Percentiles rank a stretch among this genome's conserved stretches.
phyloP scores from a whole-genome alignment of 139 green algal species.

The Closterium sp. region DNA sequence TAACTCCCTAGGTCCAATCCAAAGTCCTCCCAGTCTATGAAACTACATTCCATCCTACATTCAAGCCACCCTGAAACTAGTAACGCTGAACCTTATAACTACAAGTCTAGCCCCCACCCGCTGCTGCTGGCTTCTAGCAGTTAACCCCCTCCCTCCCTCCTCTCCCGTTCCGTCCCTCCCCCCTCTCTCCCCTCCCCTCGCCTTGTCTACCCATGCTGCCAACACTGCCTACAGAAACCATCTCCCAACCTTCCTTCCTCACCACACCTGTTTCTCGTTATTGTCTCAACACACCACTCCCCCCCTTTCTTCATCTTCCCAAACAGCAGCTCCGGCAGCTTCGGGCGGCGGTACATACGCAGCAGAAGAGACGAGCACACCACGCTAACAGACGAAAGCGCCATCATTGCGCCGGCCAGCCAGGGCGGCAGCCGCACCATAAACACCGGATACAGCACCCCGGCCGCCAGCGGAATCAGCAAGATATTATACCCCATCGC shows the following conservation, averaged over 20 bases:
- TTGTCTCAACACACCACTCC: too few relatives aligned
- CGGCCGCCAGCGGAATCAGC: slow-evolving; percentile 80
- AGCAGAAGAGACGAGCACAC: slow-evolving; percentile 81
- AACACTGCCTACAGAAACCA: background rate
- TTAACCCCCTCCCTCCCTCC: too few relatives aligned
- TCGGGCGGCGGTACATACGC: slow-evolving; percentile 68
- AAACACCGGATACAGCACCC: slow-evolving; percentile 71
- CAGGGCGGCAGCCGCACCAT: slow-evolving; percentile 84
- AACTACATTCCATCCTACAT: too few relatives aligned
- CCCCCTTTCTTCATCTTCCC: background rate
- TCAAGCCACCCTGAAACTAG: too few relatives aligned
- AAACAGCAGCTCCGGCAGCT: slow-evolving; percentile 38
- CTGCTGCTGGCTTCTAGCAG: too few relatives aligned
- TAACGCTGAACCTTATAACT: too few relatives aligned
- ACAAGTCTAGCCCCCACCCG: too few relatives aligned
- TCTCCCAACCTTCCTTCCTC: too few relatives aligned
- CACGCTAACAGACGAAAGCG: slow-evolving; percentile 80
- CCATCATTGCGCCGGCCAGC: slow-evolving; percentile 89
- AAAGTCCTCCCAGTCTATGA: too few relatives aligned
- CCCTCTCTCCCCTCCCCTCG: background rate
- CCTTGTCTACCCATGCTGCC: background rate
- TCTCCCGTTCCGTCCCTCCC: background rate
- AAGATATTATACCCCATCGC: slow-evolving; percentile 93
- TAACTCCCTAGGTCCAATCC: too few relatives aligned
- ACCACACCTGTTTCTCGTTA: too few relatives aligned